Evolutionary conservation across 768 basidiomycete genomes (phyloP).

Genomic region (Pisolithus marmoratus): DNA sequence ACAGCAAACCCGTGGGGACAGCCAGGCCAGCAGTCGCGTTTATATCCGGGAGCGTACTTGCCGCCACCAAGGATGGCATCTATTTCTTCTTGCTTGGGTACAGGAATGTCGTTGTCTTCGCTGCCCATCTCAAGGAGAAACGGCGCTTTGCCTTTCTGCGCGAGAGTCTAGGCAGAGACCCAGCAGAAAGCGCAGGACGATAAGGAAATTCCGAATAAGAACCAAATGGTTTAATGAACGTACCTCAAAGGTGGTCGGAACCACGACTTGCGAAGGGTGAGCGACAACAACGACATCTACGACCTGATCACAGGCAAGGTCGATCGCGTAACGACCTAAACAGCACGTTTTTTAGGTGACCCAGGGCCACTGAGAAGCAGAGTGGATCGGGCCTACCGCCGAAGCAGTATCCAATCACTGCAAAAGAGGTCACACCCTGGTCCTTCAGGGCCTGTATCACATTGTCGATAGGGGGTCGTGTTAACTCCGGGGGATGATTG

Average conservation of each 20-base stretch:
- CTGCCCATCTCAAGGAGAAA: slow-evolving; percentile 40
- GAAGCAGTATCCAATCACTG: slow-evolving; percentile 39
- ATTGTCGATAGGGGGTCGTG: slow-evolving; percentile 30
- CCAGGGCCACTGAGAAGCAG: not conserved
- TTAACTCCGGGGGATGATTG: slow-evolving; percentile 27
- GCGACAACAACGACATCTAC: slow-evolving; percentile 35
- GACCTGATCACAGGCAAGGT: slow-evolving; percentile 38
- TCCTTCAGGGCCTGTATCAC: slow-evolving; percentile 34
- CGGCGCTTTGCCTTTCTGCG: slow-evolving; percentile 30
- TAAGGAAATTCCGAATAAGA: not conserved
- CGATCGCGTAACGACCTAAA: slow-evolving; percentile 35
- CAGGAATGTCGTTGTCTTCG: slow-evolving; percentile 28
- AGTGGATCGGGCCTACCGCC: slow-evolving; percentile 20
- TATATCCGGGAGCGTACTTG: slow-evolving; percentile 28
- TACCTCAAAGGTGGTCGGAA: slow-evolving; percentile 36
- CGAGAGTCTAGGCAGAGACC: slow-evolving; percentile 23
- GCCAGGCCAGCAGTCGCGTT: slow-evolving; percentile 25
- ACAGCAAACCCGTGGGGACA: slow-evolving; percentile 54
- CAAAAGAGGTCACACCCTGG: slow-evolving; percentile 34
- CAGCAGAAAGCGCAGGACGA: not conserved
- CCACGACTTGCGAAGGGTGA: slow-evolving; percentile 42
- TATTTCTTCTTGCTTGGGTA: slow-evolving; percentile 25
- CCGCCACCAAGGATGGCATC: slow-evolving; percentile 35
- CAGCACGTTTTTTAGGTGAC: not conserved
- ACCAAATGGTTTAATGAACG: not conserved